These are phyloP conservation scores for Tolypocladium cylindrosporum DNA, from an alignment of 2,329 filamentous ascomycete species.

Conservation along the genomic window DNA sequence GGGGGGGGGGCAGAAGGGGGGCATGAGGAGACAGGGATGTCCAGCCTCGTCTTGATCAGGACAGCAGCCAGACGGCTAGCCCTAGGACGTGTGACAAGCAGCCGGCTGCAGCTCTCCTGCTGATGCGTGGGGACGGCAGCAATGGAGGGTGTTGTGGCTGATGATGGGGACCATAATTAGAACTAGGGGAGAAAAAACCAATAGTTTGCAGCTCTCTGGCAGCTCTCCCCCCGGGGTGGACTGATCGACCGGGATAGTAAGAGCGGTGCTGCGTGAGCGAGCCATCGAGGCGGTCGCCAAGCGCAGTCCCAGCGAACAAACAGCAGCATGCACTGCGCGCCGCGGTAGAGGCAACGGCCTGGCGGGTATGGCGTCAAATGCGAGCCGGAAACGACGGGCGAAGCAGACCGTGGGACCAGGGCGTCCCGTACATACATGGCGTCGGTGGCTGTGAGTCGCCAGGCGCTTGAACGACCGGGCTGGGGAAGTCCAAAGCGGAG, in stretches of 20 bases:
- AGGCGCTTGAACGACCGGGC: conserved; percentile 1
- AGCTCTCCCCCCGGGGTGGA: not conserved
- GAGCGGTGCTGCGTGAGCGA: not conserved
- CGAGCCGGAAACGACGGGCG: not conserved
- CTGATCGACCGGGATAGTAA: not conserved
- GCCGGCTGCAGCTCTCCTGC: not conserved
- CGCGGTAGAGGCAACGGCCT: not conserved
- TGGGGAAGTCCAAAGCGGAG: not conserved
- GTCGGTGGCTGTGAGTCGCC: conserved; percentile 5
- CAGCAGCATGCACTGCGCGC: not conserved
- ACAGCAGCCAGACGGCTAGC: not conserved
- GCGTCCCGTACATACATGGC: conserved; percentile 1
- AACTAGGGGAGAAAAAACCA: not conserved
- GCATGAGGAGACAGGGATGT: not conserved
- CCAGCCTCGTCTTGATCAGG: not conserved
- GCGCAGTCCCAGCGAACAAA: not conserved
- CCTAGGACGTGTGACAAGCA: not conserved
- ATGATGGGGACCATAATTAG: conserved; percentile 1
- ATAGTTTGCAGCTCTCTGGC: not conserved
- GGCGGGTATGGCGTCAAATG: conserved; percentile 9
- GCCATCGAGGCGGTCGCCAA: not conserved
- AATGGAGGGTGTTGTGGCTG: not conserved
- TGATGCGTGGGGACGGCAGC: not conserved
- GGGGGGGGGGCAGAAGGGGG: not conserved
- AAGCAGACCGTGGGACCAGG: not conserved